Conservation (phyloP, 2,329 filamentous ascomycete species). For the Colletotrichum lentis region DNA sequence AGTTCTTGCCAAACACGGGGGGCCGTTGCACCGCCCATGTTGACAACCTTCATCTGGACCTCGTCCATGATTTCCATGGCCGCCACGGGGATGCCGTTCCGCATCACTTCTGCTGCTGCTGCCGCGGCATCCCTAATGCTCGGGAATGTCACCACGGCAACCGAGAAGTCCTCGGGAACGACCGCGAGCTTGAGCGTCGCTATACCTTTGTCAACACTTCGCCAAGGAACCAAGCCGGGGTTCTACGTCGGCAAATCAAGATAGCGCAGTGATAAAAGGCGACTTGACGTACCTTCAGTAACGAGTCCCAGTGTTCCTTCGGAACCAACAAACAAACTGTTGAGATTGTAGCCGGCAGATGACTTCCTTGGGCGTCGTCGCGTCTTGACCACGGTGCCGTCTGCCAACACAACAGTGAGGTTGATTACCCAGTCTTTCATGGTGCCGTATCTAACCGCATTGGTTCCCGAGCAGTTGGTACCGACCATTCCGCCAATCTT, state of each 20-base stretch:
- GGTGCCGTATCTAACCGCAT: conserved; percentile 81
- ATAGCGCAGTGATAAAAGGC: neutral
- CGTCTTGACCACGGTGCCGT: conserved; percentile 82
- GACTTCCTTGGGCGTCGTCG: conserved; percentile 80
- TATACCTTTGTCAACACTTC: neutral
- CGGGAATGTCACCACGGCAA: conserved; percentile 82
- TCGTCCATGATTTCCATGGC: conserved; percentile 91
- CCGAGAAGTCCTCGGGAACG: conserved; percentile 77
- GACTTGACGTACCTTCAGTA: conserved; percentile 66
- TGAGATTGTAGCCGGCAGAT: conserved; percentile 84
- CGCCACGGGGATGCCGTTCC: conserved; percentile 75
- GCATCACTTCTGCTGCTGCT: conserved; percentile 78
- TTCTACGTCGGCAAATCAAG: neutral
- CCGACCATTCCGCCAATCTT: conserved; percentile 86
- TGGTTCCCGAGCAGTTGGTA: conserved; percentile 80
- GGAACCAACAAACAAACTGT: conserved; percentile 79
- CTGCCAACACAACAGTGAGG: conserved; percentile 80
- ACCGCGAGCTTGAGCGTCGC: conserved; percentile 82
- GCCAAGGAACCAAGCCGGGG: neutral
- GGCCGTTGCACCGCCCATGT: conserved; percentile 74
- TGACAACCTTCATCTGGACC: conserved; percentile 85
- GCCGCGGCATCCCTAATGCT: conserved; percentile 78
- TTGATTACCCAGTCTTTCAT: conserved; percentile 92
- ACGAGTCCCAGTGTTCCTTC: conserved; percentile 84
- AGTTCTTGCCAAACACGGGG: conserved; percentile 76